Base-by-base conservation (phyloP, 1,284 basidiomycete species). In the Trichosporon coremiiforme region DNA sequence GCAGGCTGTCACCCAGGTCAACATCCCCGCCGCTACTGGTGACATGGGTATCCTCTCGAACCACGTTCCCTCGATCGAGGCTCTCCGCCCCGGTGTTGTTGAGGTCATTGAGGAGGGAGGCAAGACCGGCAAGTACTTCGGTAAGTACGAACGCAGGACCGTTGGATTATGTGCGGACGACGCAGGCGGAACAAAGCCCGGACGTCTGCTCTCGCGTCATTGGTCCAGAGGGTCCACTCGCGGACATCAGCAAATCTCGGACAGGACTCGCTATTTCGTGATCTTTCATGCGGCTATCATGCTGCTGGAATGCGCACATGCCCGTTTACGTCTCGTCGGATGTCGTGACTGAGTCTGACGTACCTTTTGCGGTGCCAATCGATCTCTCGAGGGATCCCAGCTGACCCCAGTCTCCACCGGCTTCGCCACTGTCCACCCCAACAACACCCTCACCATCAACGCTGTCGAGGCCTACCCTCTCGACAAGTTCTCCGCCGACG, bases 21-120 rank as follows among this genome's bases (percentile, higher is more conserved):
- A 96, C 86, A 86, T 97, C 76, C 86, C 94, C 62, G 95, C 94
- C 65, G 91, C 90, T 70, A 91, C 93, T n/a, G 95, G 95, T 84
- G 95, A 97, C 85, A 97, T 98, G 94, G 95, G 95, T 88, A 92
- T 98, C 80, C 89, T 98, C 75, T 93, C 95, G 78, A 95, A 95
- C 87, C 95, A 98, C 85, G 94, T 97, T 71, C 90, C 95, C 60
- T 91, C 93, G 36, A 91, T 98, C 73, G 95, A 98, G 85, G 88
- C 95, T 67, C 87, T 98, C 70, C 91, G 93, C 81, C 90, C 95
- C 64, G 95, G 95, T 83, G 87, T 98, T 73, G 87, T 98, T 70
- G 95, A 98, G 85, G 91, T 98, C 75, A 89, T 97, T 75, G 94
- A 96, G 85, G 86, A 89, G 22, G 86, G 86, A 69, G 90, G 89